phyloP scores from a whole-genome alignment of 768 basidiomycete species.

The Paxillus rubicundulus region DNA sequence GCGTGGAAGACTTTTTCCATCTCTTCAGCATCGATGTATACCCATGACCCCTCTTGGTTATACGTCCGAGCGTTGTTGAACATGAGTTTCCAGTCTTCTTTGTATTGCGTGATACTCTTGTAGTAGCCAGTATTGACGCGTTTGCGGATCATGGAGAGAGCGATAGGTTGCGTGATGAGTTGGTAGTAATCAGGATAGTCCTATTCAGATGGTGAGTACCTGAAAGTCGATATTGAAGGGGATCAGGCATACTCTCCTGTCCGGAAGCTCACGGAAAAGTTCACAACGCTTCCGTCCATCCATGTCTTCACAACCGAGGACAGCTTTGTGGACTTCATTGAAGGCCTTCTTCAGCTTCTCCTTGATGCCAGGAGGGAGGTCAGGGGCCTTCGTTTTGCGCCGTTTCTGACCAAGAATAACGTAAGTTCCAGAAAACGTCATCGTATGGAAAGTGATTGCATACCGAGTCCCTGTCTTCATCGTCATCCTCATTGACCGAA shows the following conservation, averaged over 20 bases:
- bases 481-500: slow-evolving; percentile 69
- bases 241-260: slow-evolving; percentile 54
- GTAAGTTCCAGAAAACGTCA: neutral
- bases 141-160: slow-evolving; percentile 83
- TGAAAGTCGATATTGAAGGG: neutral
- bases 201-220: slow-evolving; percentile 37
- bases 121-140: slow-evolving; percentile 63
- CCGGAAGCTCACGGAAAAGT: slow-evolving; percentile 85
- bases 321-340: slow-evolving; percentile 70
- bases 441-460: slow-evolving; percentile 21
- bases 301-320: slow-evolving; percentile 67
- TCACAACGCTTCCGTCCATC: slow-evolving; percentile 80
- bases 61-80: slow-evolving; percentile 92
- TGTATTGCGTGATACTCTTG: slow-evolving; percentile 70
- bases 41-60: slow-evolving; percentile 94
- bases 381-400: slow-evolving; percentile 68
- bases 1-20: slow-evolving; percentile 88
- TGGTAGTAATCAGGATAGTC: slow-evolving; percentile 93
- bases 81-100: slow-evolving; percentile 85
- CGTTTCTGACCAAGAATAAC: slow-evolving; percentile 59
- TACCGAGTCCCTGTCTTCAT: slow-evolving; percentile 73
- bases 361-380: slow-evolving; percentile 55
- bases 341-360: slow-evolving; percentile 86
- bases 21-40: slow-evolving; percentile 90
- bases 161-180: slow-evolving; percentile 84